Evolutionary conservation across 192 early-diverging fungal species (phyloP), one percentile per base, ranked within the genome.

Genomic region (Backusella macrospora): DNA sequence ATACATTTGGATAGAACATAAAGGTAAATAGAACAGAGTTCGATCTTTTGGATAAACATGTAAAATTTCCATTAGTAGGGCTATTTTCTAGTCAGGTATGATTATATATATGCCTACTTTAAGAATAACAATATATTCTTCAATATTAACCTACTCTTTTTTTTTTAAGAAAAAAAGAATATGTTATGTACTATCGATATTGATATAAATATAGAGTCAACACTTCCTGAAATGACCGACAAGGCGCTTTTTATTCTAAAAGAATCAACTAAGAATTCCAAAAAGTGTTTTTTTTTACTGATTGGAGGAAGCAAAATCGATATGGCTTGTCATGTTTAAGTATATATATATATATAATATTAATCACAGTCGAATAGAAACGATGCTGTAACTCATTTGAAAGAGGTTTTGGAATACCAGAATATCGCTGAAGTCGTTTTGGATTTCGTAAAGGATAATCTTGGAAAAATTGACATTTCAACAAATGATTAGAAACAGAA

Each of bases 401-500:
- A 92, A 75, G 98, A 99, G 16, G 96, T 98, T 68, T 78, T 94
- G n/a, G 94, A 90, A 6, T 99, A 98, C 80, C 90, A 98, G 78
- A 80, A 92, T 10, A 88, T 92, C 0, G 73, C 98, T 8, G 67
- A 76, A 6, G 80, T 86, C 21, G 92, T 95, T 40, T 90, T 88
- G 62, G 73, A 87, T n/a, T 99, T 86, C 78, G 91, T 98, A 29
- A 85, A 92, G 42, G 72, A 78, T 9, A 86, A 98, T 80, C 92
- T 93, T 6, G 92, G 88, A 73, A 97, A 96, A 0, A 84, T 98
- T 43, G 81, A 98, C 86, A 93, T 99, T 48, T 96, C 95, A 65
- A 90, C 82, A 29, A 89, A 88, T 21, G 98, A 99, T 82, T 97
- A 99, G 98, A 99, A 83, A 99, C 98, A 0, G 98, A 97, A 62